A percentile compares a stretch with the other conserved stretches of the same genome.
These are phyloP conservation scores for Hippophae tibetana DNA, from an alignment of 306 rosid genomes.

Conservation along the genomic window DNA sequence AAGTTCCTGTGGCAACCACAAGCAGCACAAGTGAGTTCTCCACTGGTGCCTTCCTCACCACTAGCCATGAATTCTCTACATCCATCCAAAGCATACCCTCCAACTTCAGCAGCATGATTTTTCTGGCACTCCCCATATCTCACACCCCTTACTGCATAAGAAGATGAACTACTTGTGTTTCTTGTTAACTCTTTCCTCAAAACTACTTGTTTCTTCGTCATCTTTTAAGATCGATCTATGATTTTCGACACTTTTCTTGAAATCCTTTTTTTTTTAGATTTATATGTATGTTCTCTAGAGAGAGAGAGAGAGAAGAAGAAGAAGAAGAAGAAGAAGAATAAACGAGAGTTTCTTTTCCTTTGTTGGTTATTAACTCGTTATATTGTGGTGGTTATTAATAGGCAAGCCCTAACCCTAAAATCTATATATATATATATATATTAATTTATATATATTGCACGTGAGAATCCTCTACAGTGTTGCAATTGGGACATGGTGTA, in stretches of 20 bases:
- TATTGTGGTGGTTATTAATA: not conserved
- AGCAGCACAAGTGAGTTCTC: slow-evolving; percentile 75
- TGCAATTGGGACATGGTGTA: slow-evolving; percentile 4
- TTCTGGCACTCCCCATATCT: slow-evolving; percentile 85
- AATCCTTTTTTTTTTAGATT: not conserved
- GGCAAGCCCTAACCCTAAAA: slow-evolving; percentile 69
- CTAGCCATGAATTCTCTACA: slow-evolving; percentile 90
- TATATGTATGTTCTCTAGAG: too few relatives aligned
- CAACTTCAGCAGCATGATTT: slow-evolving; percentile 85
- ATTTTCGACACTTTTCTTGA: not conserved
- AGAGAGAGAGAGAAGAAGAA: slow-evolving; percentile 8
- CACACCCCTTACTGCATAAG: slow-evolving; percentile 29
- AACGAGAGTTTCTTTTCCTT: slow-evolving; percentile 15
- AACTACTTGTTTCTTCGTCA: slow-evolving; percentile 93
- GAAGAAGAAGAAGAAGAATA: not conserved
- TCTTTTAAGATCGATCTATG: slow-evolving; percentile 6
- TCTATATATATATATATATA: slow-evolving; percentile 54
- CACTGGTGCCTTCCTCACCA: slow-evolving; percentile 47
- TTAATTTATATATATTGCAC: slow-evolving; percentile 42
- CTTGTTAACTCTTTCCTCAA: slow-evolving; percentile 50
- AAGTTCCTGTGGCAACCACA: slow-evolving; percentile 88
- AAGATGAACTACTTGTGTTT: slow-evolving; percentile 5
- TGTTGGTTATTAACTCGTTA: slow-evolving; percentile 3
- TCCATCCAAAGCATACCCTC: slow-evolving; percentile 88
- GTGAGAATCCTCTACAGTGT: slow-evolving; percentile 6